Conservation (phyloP, 805 yeast species). For the Hanseniaspora meyeri region DNA sequence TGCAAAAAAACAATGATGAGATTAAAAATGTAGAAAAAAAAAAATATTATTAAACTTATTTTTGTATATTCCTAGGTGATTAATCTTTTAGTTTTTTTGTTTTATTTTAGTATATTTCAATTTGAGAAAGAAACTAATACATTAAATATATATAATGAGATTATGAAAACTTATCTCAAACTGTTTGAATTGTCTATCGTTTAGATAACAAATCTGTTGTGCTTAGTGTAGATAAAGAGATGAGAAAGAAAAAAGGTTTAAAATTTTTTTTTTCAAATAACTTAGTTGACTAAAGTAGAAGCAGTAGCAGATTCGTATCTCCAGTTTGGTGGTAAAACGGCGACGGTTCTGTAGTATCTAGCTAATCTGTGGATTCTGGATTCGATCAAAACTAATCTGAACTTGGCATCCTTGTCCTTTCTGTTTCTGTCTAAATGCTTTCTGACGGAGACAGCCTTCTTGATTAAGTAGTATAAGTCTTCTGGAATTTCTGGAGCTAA, state of each 20-base stretch:
- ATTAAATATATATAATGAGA: not conserved
- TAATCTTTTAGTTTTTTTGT: not conserved
- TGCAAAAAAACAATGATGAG: slow-evolving; percentile 8
- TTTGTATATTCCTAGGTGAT: slow-evolving; percentile 29
- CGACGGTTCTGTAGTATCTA: slow-evolving; percentile 99
- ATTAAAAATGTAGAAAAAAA: not conserved
- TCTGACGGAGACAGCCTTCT: slow-evolving; percentile 99
- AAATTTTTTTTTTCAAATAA: slow-evolving; percentile 19
- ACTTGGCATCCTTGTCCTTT: slow-evolving; percentile 99
- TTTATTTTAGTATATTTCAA: not conserved
- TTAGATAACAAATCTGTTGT: not conserved
- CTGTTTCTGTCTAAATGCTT: slow-evolving; percentile 99
- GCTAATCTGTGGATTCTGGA: slow-evolving; percentile 99
- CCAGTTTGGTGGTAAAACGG: slow-evolving; percentile 99
- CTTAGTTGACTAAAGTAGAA: slow-evolving; percentile 96
- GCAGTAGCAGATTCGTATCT: slow-evolving; percentile 99
- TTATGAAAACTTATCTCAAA: slow-evolving; percentile 8
- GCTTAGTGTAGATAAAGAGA: slow-evolving; percentile 15
- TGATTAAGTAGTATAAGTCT: slow-evolving; percentile 96
- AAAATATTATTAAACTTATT: slow-evolving; percentile 15
- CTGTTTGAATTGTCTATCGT: not conserved
- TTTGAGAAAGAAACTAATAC: slow-evolving; percentile 5
- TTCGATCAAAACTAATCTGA: slow-evolving; percentile 99
- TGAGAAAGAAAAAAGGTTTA: slow-evolving; percentile 15
- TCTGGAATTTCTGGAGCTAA: slow-evolving; percentile 99